Evolutionary conservation across 78 protist species (phyloP), one percentile per base, ranked within the genome.

Genomic region (Emiliania huxleyi): DNA sequence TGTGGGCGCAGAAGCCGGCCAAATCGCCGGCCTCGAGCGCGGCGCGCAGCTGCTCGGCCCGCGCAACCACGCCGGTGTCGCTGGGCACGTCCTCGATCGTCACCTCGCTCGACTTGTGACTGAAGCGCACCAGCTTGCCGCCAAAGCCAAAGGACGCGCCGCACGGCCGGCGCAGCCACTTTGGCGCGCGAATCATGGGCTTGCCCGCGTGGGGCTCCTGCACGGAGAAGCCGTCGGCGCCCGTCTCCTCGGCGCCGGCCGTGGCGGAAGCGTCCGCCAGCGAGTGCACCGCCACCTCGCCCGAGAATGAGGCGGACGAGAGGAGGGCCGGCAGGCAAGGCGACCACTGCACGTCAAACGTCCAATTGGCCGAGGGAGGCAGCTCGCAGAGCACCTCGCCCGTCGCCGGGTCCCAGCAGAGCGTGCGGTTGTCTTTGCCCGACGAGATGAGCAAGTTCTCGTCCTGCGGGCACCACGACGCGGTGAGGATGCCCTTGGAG

Each of bases 381-480:
- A 95, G 75, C 44, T 97, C 98, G 52, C 97, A 95, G 44, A 96
- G 79, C 8, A 94, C 26, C 11, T 95, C 96, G 26, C 96, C 98
- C 2, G 90, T 90, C 22, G 90, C 52, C 35, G 95, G 94, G 91
- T 98, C 96, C 99, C 99, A 98, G 92, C 97, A 95, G 33, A 98
- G 37, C n/a, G 97, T 94, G 42, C 97, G 94, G 92, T 97, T 94
- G 94, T 98, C 99, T 71, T 96, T 96, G 73, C 97, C 98, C 44
- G 93, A 48, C 22, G 97, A 92, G 44, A 98, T 83, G 40, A 98
- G 94, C 38, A 98, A 62, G 1, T 46, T 33, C 23, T 52, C 19
- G 94, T 98, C 99, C 37, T 79, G 15, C 42, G 97, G 97, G 93
- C 97, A 96, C 99, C 99, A 98, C 35, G 98, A 96, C 62, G 96